These are phyloP conservation scores for Fonsecaea erecta DNA, from an alignment of 2,329 filamentous ascomycete species.

Conservation along the genomic window DNA sequence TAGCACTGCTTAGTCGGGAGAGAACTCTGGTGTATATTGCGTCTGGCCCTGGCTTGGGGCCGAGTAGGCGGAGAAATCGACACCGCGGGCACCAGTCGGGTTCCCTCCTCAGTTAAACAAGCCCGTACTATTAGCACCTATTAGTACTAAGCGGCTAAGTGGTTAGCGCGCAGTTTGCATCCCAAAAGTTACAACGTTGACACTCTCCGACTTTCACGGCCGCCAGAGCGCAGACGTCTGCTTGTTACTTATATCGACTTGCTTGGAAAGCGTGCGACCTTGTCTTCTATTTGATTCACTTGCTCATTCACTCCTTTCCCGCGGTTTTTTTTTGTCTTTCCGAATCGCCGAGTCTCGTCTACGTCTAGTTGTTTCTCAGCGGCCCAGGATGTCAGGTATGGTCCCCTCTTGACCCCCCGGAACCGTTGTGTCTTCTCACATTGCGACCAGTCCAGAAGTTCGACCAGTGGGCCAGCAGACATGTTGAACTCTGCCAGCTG, in stretches of 20 bases:
- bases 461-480: conserved; percentile 61
- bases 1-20: neutral
- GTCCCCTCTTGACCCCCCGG: neutral
- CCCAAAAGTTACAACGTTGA: conserved; percentile 5
- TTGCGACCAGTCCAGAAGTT: conserved; percentile 53
- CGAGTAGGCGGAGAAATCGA: neutral
- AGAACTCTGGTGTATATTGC: conserved; percentile 4
- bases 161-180: neutral
- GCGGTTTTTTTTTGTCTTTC: neutral
- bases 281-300: neutral
- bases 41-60: neutral
- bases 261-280: neutral
- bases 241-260: neutral
- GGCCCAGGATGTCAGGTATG: conserved; percentile 33
- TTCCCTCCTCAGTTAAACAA: neutral
- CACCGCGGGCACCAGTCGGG: conserved; percentile 1
- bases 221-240: neutral
- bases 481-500: conserved; percentile 62
- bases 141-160: too few relatives aligned
- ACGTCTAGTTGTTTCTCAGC: neutral
- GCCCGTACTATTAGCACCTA: neutral
- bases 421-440: conserved; percentile 18
- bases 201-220: neutral
- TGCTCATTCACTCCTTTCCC: neutral
- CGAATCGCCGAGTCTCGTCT: neutral